Evolutionary conservation across 495 filamentous ascomycete species (phyloP).

Genomic region (Hyaloscypha variabilis): DNA sequence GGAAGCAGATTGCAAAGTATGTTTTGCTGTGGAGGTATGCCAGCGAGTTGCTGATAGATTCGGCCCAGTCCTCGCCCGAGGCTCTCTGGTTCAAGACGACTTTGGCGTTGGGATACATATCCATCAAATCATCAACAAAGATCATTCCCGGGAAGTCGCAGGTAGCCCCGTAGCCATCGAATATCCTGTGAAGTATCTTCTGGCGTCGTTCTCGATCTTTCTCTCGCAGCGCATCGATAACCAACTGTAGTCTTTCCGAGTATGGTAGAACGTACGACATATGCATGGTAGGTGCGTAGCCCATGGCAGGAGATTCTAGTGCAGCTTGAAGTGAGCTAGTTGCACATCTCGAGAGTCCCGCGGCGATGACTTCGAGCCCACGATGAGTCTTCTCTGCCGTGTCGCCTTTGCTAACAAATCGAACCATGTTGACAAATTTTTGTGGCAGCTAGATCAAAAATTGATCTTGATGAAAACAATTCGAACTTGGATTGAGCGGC

Average conservation of each 20-base stretch:
- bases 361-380: slow-evolving; percentile 29
- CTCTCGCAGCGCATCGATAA: slow-evolving; percentile 26
- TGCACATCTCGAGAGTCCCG: slow-evolving; percentile 34
- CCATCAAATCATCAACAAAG: slow-evolving; percentile 38
- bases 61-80: slow-evolving; percentile 15
- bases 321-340: slow-evolving; percentile 34
- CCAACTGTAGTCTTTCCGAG: slow-evolving; percentile 12
- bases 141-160: slow-evolving; percentile 31
- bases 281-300: slow-evolving; percentile 31
- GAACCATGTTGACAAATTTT: too few species aligned
- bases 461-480: too few species aligned
- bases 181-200: slow-evolving; percentile 29
- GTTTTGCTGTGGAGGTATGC: slow-evolving; percentile 26
- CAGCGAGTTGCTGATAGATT: slow-evolving; percentile 20
- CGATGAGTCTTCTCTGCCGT: not conserved
- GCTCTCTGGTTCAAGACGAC: slow-evolving; percentile 36
- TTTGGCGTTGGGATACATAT: slow-evolving; percentile 39
- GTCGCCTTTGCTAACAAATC: not conserved
- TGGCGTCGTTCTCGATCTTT: slow-evolving; percentile 27
- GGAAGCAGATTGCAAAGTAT: slow-evolving; percentile 6
- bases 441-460: too few species aligned
- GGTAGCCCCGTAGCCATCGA: slow-evolving; percentile 32
- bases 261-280: slow-evolving; percentile 25
- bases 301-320: slow-evolving; percentile 26
- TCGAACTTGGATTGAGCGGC: too few species aligned